Percentiles rank a stretch among this genome's conserved stretches.
These are phyloP conservation scores for Jasminum sambac DNA, from an alignment of 257 asterid species.

Conservation along the genomic window DNA sequence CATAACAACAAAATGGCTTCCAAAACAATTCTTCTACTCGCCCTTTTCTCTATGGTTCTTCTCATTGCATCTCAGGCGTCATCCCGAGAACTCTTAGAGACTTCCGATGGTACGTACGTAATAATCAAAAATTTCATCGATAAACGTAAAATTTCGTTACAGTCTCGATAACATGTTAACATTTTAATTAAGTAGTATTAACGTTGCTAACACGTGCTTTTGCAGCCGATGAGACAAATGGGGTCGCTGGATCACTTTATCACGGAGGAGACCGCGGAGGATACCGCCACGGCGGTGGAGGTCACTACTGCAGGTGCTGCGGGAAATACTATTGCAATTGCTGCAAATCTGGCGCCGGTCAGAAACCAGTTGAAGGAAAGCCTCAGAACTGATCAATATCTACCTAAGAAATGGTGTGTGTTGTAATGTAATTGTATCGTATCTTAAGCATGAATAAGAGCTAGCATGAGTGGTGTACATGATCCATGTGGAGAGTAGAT, in stretches of 20 bases:
- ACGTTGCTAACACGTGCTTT: background rate
- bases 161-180: background rate
- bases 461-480: too few relatives aligned
- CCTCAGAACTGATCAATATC: too few relatives aligned
- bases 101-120: constrained; percentile 5
- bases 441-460: too few relatives aligned
- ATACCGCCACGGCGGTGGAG: background rate
- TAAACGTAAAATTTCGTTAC: background rate
- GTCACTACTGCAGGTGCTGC: too few relatives aligned
- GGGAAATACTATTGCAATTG: too few relatives aligned
- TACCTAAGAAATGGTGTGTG: too few relatives aligned
- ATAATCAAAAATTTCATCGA: background rate
- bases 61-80: constrained; percentile 22
- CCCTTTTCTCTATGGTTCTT: constrained; percentile 20
- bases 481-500: too few relatives aligned
- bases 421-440: too few relatives aligned
- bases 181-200: background rate
- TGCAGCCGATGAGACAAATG: constrained; percentile 3
- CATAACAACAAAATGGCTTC: constrained; percentile 20
- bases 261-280: background rate
- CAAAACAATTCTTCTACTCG: constrained; percentile 19
- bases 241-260: constrained; percentile 7
- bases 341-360: too few relatives aligned
- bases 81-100: constrained; percentile 17
- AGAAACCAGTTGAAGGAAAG: too few relatives aligned